These are phyloP conservation scores for Penicillium longicatenatum DNA, from an alignment of 495 filamentous ascomycete species.

Conservation along the genomic window DNA sequence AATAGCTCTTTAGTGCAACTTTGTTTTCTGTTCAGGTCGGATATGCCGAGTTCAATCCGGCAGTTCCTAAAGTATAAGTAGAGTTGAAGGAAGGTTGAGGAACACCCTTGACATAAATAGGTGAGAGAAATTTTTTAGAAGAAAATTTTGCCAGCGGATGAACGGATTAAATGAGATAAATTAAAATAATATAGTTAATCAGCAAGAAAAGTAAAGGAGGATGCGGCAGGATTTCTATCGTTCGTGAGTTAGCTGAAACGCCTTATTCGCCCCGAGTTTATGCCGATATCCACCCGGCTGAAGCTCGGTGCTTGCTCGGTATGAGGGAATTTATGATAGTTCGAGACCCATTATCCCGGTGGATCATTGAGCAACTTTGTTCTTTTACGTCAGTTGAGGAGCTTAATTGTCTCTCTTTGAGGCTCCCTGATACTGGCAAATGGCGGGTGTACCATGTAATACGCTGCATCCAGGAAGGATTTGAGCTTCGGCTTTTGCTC, in stretches of 20 bases:
- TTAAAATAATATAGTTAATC: not conserved
- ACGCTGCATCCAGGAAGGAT: not conserved
- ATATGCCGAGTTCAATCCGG: not conserved
- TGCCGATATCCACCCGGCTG: constrained; percentile 13
- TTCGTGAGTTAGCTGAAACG: not conserved
- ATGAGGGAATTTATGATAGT: not conserved
- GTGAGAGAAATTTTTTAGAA: not conserved
- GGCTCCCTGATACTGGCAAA: not conserved
- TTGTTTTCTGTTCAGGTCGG: not conserved
- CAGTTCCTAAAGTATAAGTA: not conserved
- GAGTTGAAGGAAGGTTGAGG: not conserved
- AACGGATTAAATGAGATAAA: not conserved
- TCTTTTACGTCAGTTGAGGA: too few relatives aligned
- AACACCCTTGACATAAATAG: not conserved
- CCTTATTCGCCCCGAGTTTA: constrained; percentile 4
- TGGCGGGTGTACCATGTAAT: not conserved
- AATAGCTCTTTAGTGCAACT: not conserved
- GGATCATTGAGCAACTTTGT: too few relatives aligned
- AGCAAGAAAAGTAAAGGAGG: not conserved
- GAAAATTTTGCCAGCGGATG: not conserved
- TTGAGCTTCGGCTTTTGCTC: not conserved
- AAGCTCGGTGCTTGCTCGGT: constrained; percentile 11
- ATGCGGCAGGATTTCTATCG: not conserved
- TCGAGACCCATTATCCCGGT: too few relatives aligned
- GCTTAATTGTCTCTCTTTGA: too few relatives aligned